These are phyloP conservation scores for Trichoderma harzianum DNA, from an alignment of 2,329 filamentous ascomycete genomes.

Conservation along the genomic window DNA sequence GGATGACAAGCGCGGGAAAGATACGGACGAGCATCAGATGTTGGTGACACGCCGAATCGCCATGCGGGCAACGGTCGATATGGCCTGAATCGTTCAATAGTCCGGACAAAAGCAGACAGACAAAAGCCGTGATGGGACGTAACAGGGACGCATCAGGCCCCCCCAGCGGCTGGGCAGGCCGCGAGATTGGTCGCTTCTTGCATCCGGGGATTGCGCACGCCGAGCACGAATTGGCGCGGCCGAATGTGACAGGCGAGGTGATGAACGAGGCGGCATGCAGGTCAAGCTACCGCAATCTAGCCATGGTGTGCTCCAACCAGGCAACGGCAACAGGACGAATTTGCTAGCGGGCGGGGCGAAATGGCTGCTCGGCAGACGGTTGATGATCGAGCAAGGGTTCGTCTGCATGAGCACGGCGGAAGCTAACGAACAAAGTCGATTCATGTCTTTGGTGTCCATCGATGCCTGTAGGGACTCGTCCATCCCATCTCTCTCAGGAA, in stretches of 20 bases:
- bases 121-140: constrained; percentile 3
- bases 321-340: neutral
- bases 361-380: constrained; percentile 13
- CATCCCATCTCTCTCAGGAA: neutral
- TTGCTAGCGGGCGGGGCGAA: neutral
- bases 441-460: neutral
- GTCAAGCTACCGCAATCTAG: neutral
- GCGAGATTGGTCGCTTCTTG: constrained; percentile 51
- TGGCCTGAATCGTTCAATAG: constrained; percentile 25
- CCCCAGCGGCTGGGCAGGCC: constrained; percentile 41
- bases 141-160: neutral
- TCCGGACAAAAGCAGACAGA: constrained; percentile 9
- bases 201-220: constrained; percentile 13
- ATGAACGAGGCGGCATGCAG: constrained; percentile 29
- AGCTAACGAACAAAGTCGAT: constrained; percentile 5
- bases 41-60: constrained; percentile 29
- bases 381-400: constrained; percentile 8
- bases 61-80: constrained; percentile 26
- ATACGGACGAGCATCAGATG: constrained; percentile 1
- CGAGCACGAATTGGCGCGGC: constrained; percentile 22
- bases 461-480: no score
- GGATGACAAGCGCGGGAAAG: neutral
- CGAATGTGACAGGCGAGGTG: constrained; percentile 19
- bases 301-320: neutral
- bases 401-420: constrained; percentile 5